Base-by-base conservation (phyloP, 148 eudicot genomes). In the Rheum nobile region DNA sequence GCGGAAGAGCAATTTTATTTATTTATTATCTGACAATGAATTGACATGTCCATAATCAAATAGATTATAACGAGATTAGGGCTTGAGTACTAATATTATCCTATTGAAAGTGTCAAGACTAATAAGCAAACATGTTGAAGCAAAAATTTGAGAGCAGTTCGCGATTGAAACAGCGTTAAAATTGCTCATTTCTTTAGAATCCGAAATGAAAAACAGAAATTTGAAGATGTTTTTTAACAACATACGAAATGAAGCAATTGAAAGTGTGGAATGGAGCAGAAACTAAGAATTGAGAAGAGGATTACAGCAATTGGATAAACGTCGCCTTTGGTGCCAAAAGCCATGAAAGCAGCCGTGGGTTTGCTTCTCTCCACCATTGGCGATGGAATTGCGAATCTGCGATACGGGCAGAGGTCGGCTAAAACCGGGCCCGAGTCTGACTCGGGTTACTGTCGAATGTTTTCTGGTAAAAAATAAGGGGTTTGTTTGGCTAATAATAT, bases 261-360 rank as follows among this genome's bases (percentile, higher is more conserved):
- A 13, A 59, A 59, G 67, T 29, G 17, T 28, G 67, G 26, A 59
- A 59, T 29, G 5, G 32, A 69, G 24, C 72, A 19, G 17, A 69
- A 69, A 19, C 14, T 35, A 69, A 0, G 72, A 69, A 69, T 39
- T 69, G 1, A 19, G 6, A 39, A 41, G 50, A 70, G 28, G 72
- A 74, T 80, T 88, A 86, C 96, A 61, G 96, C 91, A 24, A 95
- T 82, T 21, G 99, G 99, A 50, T 88, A 80, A 71, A 90, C 88
- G 71, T 92, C 99, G 77, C 97, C 97, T 76, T 92, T 90, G 68
- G 99, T 95, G 77, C 99, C 99, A 72, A 95, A 95, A 73, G 91
- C 96, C 97, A 92, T 92, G 82, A 92, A 90, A n/a, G 75, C 84
- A 63, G 97, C 96, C 28, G 78, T 80, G 5, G 96, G 93, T 65